Base-by-base conservation (phyloP, 2,329 filamentous ascomycete species). In the Hymenoscyphus scutula region DNA sequence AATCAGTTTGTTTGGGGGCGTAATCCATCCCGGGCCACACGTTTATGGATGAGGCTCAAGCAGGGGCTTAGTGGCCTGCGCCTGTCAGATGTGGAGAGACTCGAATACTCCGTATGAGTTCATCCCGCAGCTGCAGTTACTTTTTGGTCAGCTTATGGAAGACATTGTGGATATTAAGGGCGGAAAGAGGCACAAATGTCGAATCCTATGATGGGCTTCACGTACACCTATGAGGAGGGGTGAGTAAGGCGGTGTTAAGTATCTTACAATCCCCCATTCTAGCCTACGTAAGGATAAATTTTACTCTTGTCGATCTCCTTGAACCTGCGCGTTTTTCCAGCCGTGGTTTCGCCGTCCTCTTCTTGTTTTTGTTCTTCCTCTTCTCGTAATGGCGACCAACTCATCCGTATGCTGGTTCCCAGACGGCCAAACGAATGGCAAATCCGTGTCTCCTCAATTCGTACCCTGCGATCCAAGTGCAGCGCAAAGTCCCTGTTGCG, bases 331-430 rank as follows among this genome's bases (percentile, higher is more conserved):
- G 32, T 34, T 10, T 34, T n/a, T n/a, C n/a, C n/a, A n/a, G n/a
- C n/a, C n/a, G n/a, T n/a, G n/a, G 29, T 30, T 30, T 30, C 8
- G 30, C 5, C 30, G 5, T 30, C 30, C 8, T 8, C 30, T 8
- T 30, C 30, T 8, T 30, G 5, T 8, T 8, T 30, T 30, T 30
- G 5, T 8, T 5, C 30, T 8, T 5, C 5, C 8, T 30, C 30
- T 11, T 5, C 37, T 3, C 37, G n/a, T 41, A 13, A 41, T 41
- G 37, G 17, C 15, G n/a, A n/a, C n/a, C 6, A 41, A 41, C 37
- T 41, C 37, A 5, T 41, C 37, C 17, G 37, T 41, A 32, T 56
- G 53, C 53, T 56, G n/a, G n/a, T 56, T 30, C 10, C 53, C 53
- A 19, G 29, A 56, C 34, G 53, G 53, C 10, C 37, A 41, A n/a